Evolutionary conservation across 2,329 filamentous ascomycete genomes (phyloP).

Genomic region (Fusarium sp.): DNA sequence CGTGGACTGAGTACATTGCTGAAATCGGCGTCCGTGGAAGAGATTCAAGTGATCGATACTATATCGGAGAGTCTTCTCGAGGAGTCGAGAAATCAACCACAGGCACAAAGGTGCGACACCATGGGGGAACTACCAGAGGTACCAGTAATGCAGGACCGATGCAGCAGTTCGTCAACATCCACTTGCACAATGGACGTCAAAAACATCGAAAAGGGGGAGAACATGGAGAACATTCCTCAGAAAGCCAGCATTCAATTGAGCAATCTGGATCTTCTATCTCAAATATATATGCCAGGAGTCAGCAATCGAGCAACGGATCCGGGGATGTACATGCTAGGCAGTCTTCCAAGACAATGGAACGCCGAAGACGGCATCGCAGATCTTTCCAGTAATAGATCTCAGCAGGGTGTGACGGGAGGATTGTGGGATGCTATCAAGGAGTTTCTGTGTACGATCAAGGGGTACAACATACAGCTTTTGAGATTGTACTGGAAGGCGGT

Average conservation of each 20-base stretch:
- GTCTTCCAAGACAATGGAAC: slow-evolving; percentile 41
- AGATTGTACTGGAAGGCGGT: slow-evolving; percentile 51
- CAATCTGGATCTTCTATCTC: background rate
- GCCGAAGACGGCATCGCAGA: slow-evolving; percentile 44
- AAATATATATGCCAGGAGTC: background rate
- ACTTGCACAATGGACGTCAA: slow-evolving; percentile 32
- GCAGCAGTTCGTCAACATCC: slow-evolving; percentile 43
- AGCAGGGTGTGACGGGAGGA: background rate
- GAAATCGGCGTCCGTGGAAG: slow-evolving; percentile 29
- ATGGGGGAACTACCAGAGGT: background rate
- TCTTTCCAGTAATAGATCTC: slow-evolving; percentile 39
- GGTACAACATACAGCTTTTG: slow-evolving; percentile 25
- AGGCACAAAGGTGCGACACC: slow-evolving; percentile 11
- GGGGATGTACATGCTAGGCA: slow-evolving; percentile 38
- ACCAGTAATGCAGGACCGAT: background rate
- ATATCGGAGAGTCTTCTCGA: slow-evolving; percentile 36
- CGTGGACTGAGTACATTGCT: slow-evolving; percentile 41
- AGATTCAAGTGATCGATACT: slow-evolving; percentile 45
- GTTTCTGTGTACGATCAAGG: slow-evolving; percentile 2
- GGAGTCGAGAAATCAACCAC: slow-evolving; percentile 20
- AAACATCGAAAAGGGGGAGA: background rate
- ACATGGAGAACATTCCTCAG: background rate
- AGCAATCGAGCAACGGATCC: slow-evolving; percentile 10
- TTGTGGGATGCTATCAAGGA: slow-evolving; percentile 24
- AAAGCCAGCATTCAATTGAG: background rate